Percentiles rank a stretch among this genome's conserved stretches.
These are phyloP conservation scores for Fagopyrum tataricum DNA, from an alignment of 148 eudicot species.

Conservation along the genomic window DNA sequence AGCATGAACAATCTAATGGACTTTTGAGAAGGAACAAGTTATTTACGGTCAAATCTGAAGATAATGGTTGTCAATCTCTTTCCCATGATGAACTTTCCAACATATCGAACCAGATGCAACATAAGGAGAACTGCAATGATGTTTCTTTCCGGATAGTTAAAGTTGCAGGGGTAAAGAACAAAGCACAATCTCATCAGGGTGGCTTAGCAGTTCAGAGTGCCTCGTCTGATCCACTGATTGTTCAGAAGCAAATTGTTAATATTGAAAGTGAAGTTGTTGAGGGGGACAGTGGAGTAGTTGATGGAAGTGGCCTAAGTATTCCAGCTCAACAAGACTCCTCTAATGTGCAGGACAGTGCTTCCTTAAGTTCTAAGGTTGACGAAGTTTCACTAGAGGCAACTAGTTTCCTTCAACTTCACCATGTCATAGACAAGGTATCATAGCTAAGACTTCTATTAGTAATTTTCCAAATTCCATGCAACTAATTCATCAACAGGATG, in stretches of 20 bases:
- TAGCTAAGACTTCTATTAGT: not conserved
- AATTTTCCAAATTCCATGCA: not conserved
- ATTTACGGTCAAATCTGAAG: slow-evolving; percentile 39
- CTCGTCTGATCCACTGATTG: slow-evolving; percentile 25
- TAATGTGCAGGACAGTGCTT: slow-evolving; percentile 47
- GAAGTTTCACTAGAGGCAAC: slow-evolving; percentile 63
- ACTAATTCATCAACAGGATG: not conserved
- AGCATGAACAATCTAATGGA: slow-evolving; percentile 4
- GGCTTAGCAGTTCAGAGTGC: slow-evolving; percentile 22
- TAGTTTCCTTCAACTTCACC: slow-evolving; percentile 79
- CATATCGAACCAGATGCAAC: slow-evolving; percentile 39
- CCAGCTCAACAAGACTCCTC: slow-evolving; percentile 45
- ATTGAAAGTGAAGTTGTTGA: slow-evolving; percentile 29
- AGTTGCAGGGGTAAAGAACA: slow-evolving; percentile 29
- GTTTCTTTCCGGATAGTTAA: slow-evolving; percentile 31
- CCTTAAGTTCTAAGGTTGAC: slow-evolving; percentile 48
- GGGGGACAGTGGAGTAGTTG: slow-evolving; percentile 31
- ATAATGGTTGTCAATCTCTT: slow-evolving; percentile 28
- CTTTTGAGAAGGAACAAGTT: slow-evolving; percentile 19
- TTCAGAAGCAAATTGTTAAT: slow-evolving; percentile 23
- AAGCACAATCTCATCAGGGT: slow-evolving; percentile 26
- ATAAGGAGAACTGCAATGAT: slow-evolving; percentile 26
- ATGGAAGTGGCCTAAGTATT: slow-evolving; percentile 29
- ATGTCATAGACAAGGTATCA: slow-evolving; percentile 74
- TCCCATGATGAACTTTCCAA: slow-evolving; percentile 43